A percentile compares a stretch with the other conserved stretches of the same genome.
These are phyloP conservation scores for Abrus pulchellus DNA, from an alignment of 306 rosid species.

Conservation along the genomic window DNA sequence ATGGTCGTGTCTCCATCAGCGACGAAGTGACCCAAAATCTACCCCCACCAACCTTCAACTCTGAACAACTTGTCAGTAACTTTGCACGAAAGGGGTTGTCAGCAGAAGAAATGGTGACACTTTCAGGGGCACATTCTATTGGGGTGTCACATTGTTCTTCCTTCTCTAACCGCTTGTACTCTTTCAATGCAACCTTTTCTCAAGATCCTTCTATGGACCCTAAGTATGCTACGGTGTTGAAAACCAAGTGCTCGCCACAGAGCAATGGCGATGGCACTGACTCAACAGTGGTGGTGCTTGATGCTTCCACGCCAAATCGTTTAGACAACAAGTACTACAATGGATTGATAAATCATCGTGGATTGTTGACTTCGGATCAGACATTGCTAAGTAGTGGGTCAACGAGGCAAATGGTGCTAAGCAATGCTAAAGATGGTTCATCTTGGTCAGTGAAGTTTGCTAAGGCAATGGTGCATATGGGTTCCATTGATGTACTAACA, in stretches of 20 bases:
- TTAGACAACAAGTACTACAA: conserved; percentile 54
- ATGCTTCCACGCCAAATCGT: conserved; percentile 49
- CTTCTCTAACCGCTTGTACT: conserved; percentile 52
- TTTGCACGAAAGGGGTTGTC: conserved; percentile 48
- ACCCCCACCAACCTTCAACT: conserved; percentile 38
- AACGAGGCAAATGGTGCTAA: conserved; percentile 44
- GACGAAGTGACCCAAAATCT: conserved; percentile 45
- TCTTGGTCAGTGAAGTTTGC: conserved; percentile 52
- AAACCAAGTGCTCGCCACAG: conserved; percentile 46
- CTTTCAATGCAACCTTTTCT: conserved; percentile 46
- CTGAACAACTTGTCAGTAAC: neutral
- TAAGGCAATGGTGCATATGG: conserved; percentile 60
- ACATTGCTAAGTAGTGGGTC: conserved; percentile 35
- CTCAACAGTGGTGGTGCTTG: conserved; percentile 42
- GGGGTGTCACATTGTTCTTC: conserved; percentile 57
- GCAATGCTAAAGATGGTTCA: conserved; percentile 41
- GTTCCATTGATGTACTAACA: conserved; percentile 51
- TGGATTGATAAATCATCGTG: conserved; percentile 42
- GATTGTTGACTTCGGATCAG: conserved; percentile 56
- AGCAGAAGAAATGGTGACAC: conserved; percentile 59
- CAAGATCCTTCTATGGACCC: conserved; percentile 60
- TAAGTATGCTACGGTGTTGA: conserved; percentile 30
- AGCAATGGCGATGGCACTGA: neutral
- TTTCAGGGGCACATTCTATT: conserved; percentile 59
- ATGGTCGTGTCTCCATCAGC: conserved; percentile 46